These are phyloP conservation scores for Aspergillus cavernicola DNA, from an alignment of 495 filamentous ascomycete genomes.

Conservation along the genomic window DNA sequence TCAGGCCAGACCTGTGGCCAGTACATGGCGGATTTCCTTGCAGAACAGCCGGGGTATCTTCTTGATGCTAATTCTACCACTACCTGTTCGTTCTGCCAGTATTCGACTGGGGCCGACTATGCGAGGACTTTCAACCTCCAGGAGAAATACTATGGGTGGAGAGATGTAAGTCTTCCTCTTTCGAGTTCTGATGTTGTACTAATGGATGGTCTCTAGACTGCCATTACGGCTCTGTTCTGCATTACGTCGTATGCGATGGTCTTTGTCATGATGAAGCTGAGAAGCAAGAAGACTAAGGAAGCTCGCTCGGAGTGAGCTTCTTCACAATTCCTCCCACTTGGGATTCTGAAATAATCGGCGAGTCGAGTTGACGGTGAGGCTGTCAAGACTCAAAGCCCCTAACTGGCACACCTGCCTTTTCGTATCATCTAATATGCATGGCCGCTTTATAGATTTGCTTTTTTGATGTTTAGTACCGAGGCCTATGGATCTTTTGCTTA, in stretches of 20 bases:
- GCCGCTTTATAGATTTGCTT: no score
- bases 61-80: slow-evolving; percentile 47
- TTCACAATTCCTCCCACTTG: background rate
- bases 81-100: slow-evolving; percentile 60
- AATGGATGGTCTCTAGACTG: slow-evolving; percentile 24
- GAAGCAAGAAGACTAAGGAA: slow-evolving; percentile 44
- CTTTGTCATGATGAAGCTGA: slow-evolving; percentile 42
- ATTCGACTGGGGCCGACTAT: slow-evolving; percentile 36
- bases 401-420: no score
- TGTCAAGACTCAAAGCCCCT: no score
- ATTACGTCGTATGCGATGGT: slow-evolving; percentile 37
- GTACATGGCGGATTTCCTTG: slow-evolving; percentile 58
- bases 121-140: slow-evolving; percentile 37
- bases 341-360: no score
- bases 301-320: slow-evolving; percentile 20
- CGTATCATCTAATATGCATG: no score
- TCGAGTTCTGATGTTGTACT: background rate
- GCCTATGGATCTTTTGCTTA: no score
- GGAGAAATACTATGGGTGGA: slow-evolving; percentile 41
- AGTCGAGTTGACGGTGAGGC: no score
- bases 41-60: slow-evolving; percentile 53
- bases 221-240: slow-evolving; percentile 41
- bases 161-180: slow-evolving; percentile 32
- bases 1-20: slow-evolving; percentile 61
- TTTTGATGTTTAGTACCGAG: no score